Conservation (phyloP, 306 rosid genomes). For the Purshia tridentata region DNA sequence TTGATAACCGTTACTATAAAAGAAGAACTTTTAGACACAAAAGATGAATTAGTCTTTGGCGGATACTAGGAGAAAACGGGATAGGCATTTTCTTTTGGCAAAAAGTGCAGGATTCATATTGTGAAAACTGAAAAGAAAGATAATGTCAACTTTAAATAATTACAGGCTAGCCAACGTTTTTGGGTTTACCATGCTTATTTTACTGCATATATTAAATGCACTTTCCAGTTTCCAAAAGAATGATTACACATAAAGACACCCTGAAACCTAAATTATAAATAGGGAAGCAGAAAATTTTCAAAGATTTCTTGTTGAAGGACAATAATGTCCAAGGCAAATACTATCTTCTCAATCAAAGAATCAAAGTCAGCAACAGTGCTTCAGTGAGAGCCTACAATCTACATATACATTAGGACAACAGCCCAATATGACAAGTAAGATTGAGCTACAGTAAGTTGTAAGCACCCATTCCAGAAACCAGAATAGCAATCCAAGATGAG, state of each 20-base stretch:
- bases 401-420: background rate
- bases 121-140: background rate
- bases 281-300: too few species aligned
- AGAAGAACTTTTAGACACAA: background rate
- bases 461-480: too few species aligned
- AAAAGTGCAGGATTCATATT: too few species aligned
- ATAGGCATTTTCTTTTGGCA: too few species aligned
- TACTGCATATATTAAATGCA: too few species aligned
- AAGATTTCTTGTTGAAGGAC: background rate
- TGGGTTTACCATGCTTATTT: background rate
- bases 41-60: background rate
- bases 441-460: background rate
- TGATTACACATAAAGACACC: too few species aligned
- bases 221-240: too few species aligned
- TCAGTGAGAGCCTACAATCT: background rate
- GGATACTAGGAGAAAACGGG: background rate
- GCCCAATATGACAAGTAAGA: background rate
- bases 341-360: too few species aligned
- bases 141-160: background rate
- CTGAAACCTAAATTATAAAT: too few species aligned
- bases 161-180: background rate
- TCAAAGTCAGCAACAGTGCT: too few species aligned
- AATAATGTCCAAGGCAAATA: background rate
- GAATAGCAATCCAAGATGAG: too few species aligned
- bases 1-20: background rate